Percentiles rank a stretch among this genome's conserved stretches.
phyloP scores from a whole-genome alignment of 306 rosid species.

The Morella rubra region DNA sequence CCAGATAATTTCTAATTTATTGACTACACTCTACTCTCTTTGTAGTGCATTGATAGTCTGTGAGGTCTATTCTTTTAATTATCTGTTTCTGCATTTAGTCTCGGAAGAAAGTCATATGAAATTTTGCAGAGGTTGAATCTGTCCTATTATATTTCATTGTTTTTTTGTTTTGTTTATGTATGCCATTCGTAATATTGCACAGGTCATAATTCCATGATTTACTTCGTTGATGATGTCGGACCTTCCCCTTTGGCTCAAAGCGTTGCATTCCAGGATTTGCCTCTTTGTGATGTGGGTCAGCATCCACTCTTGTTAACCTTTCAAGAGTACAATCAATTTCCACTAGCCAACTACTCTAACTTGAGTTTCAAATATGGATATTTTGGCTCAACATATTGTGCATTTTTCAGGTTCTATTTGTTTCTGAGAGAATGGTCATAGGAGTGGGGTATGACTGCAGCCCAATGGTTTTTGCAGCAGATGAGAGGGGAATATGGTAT shows the following conservation, averaged over 20 bases:
- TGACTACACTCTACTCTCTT: too few species aligned
- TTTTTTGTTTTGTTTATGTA: slow-evolving; percentile 12
- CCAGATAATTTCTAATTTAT: background rate
- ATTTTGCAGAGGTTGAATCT: background rate
- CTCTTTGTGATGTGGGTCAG: slow-evolving; percentile 99
- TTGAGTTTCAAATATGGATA: slow-evolving; percentile 28
- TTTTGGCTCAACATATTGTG: slow-evolving; percentile 37
- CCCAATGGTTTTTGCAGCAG: slow-evolving; percentile 89
- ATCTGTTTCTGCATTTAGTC: background rate
- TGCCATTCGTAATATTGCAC: slow-evolving; percentile 37
- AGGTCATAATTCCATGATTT: slow-evolving; percentile 95
- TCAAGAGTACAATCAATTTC: slow-evolving; percentile 13
- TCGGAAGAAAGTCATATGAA: slow-evolving; percentile 2
- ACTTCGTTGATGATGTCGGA: slow-evolving; percentile 90
- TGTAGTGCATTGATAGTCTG: too few species aligned
- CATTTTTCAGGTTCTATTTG: slow-evolving; percentile 80
- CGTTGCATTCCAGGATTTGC: slow-evolving; percentile 86
- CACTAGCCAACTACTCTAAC: slow-evolving; percentile 36
- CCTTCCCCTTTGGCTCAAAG: slow-evolving; percentile 95
- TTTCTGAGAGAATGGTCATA: slow-evolving; percentile 79
- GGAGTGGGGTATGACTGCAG: slow-evolving; percentile 92
- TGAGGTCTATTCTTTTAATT: background rate
- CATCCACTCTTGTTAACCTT: slow-evolving; percentile 66
- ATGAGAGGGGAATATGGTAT: slow-evolving; percentile 85
- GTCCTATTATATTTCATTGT: slow-evolving; percentile 10